Percentiles rank a stretch among this genome's conserved stretches.
Evolutionary conservation across 352 stramenopile species (phyloP).

Genomic region (Pythium plurisporium): DNA sequence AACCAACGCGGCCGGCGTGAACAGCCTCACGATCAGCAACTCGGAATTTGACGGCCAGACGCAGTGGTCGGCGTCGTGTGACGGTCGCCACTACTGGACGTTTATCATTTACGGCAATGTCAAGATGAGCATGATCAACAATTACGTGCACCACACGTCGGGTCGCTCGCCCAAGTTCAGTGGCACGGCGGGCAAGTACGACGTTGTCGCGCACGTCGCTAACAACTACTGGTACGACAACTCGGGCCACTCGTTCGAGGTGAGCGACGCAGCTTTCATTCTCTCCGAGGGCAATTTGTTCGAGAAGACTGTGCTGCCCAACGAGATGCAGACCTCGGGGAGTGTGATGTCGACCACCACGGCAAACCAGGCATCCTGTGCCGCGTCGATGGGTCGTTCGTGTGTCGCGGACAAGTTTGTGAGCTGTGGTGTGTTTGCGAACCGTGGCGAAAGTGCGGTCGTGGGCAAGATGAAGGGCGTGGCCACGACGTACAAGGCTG

Average conservation of each 20-base stretch:
- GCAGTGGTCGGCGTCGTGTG: constrained; percentile 35
- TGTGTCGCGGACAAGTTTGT: constrained; percentile 16
- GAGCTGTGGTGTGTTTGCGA: constrained; percentile 11
- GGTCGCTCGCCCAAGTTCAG: constrained; percentile 39
- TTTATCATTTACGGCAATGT: constrained; percentile 33
- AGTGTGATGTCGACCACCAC: constrained; percentile 10
- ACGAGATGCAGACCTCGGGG: not conserved
- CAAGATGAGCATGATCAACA: constrained; percentile 39
- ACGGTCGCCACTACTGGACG: constrained; percentile 53
- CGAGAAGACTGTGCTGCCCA: constrained; percentile 16
- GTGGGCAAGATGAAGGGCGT: constrained; percentile 13
- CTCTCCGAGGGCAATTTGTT: constrained; percentile 21
- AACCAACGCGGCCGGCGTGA: constrained; percentile 28
- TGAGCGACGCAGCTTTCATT: constrained; percentile 11
- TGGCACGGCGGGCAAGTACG: constrained; percentile 19
- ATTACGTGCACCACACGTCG: constrained; percentile 40
- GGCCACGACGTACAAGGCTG: constrained; percentile 7
- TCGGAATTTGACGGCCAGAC: constrained; percentile 49
- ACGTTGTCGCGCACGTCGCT: constrained; percentile 24
- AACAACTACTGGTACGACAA: constrained; percentile 26
- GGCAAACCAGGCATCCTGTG: constrained; percentile 4
- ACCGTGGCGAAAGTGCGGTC: constrained; percentile 2
- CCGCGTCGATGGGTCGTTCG: not conserved
- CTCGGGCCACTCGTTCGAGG: constrained; percentile 19
- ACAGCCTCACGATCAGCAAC: constrained; percentile 44